Percentiles rank a stretch among this genome's conserved stretches.
Evolutionary conservation across 2,329 filamentous ascomycete species (phyloP).

Genomic region (Neodidymelliopsis sp.): DNA sequence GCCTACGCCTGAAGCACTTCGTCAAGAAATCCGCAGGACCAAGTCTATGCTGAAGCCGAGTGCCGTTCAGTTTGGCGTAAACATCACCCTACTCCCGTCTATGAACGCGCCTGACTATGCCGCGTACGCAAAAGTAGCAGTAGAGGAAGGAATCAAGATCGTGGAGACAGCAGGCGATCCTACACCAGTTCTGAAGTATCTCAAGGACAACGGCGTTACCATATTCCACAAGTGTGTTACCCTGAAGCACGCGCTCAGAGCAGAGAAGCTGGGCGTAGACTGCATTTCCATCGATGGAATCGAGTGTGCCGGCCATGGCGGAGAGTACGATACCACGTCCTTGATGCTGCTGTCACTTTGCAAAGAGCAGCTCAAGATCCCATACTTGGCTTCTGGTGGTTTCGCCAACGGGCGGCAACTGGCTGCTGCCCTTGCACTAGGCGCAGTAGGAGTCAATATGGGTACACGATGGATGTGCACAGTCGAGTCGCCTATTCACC

Average conservation of each 20-base stretch:
- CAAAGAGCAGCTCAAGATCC: conserved; percentile 38
- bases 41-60: conserved; percentile 29
- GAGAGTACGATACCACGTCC: conserved; percentile 62
- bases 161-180: conserved; percentile 41
- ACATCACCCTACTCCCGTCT: conserved; percentile 38
- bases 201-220: conserved; percentile 36
- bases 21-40: conserved; percentile 31
- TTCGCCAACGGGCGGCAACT: conserved; percentile 38
- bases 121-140: conserved; percentile 32
- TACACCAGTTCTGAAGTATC: conserved; percentile 32
- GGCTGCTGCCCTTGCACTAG: conserved; percentile 37
- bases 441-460: conserved; percentile 38
- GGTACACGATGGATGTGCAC: conserved; percentile 41
- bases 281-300: conserved; percentile 39
- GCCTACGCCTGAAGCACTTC: conserved; percentile 36
- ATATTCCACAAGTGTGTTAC: conserved; percentile 40
- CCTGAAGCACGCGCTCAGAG: conserved; percentile 34
- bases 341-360: conserved; percentile 52
- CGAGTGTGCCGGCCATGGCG: conserved; percentile 54
- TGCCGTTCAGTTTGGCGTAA: conserved; percentile 54
- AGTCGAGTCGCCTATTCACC: conserved; percentile 35
- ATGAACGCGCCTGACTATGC: conserved; percentile 40
- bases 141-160: conserved; percentile 38
- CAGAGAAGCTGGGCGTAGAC: conserved; percentile 36
- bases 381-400: conserved; percentile 37